Percentiles rank a stretch among this genome's conserved stretches.
Evolutionary conservation across 257 asterid species (phyloP).

Genomic region (Salvia miltiorrhiza): DNA sequence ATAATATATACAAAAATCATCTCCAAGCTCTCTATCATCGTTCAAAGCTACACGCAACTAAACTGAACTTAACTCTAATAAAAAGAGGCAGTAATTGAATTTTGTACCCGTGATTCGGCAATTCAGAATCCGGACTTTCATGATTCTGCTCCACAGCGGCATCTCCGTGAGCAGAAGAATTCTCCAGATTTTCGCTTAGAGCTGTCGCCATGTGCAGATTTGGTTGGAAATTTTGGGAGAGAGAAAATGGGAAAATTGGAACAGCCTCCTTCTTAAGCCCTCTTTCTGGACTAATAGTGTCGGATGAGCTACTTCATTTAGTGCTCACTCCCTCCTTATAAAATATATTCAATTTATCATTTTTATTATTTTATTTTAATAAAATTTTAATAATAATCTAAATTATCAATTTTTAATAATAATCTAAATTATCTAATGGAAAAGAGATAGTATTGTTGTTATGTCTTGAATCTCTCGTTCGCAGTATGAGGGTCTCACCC

Average conservation of each 20-base stretch:
- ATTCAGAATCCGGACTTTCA: slow-evolving; percentile 28
- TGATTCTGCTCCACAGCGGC: slow-evolving; percentile 38
- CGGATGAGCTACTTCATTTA: too few species aligned
- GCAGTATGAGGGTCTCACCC: too few species aligned
- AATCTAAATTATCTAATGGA: too few species aligned
- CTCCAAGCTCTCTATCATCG: not conserved
- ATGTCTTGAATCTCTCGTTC: too few species aligned
- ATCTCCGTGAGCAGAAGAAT: slow-evolving; percentile 24
- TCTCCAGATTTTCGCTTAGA: slow-evolving; percentile 32
- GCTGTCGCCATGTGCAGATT: slow-evolving; percentile 31
- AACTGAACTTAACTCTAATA: not conserved
- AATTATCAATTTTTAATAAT: too few species aligned
- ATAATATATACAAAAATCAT: not conserved
- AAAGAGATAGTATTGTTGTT: too few species aligned
- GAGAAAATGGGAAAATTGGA: not conserved
- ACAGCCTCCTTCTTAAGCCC: not conserved
- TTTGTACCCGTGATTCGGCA: slow-evolving; percentile 44
- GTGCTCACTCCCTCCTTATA: too few species aligned
- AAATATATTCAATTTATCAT: too few species aligned
- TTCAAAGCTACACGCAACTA: not conserved
- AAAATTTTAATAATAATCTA: too few species aligned
- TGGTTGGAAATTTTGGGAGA: not conserved
- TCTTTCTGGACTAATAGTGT: not conserved
- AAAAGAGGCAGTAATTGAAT: not conserved
- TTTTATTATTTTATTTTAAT: too few species aligned